These are phyloP conservation scores for Alternaria sp. DNA, from an alignment of 2,329 filamentous ascomycete species.

Conservation along the genomic window DNA sequence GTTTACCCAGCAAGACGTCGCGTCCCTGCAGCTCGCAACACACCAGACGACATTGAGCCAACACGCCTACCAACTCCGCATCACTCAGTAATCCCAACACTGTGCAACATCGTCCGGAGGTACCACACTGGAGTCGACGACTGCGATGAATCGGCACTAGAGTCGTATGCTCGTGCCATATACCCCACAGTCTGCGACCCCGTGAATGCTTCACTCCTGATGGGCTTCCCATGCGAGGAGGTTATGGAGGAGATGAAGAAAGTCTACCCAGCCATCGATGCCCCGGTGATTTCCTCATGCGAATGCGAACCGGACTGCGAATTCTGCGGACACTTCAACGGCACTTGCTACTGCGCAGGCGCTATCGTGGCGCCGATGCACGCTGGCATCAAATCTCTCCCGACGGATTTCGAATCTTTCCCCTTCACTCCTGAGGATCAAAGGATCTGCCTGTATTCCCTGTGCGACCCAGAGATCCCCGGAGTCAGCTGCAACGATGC, in stretches of 20 bases:
- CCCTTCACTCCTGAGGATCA: background rate
- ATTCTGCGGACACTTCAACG: background rate
- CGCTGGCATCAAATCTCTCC: background rate
- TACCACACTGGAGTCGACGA: conserved; percentile 2
- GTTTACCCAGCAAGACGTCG: conserved; percentile 4
- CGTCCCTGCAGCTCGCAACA: background rate
- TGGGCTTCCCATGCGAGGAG: conserved; percentile 7
- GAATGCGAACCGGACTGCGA: background rate
- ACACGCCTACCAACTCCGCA: background rate
- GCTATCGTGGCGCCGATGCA: background rate
- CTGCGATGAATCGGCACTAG: conserved; percentile 2
- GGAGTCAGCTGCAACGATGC: background rate
- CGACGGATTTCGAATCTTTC: background rate
- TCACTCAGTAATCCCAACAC: background rate
- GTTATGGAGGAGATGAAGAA: background rate
- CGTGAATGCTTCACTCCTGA: background rate
- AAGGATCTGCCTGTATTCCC: background rate
- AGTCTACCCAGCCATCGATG: background rate
- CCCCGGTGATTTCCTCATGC: background rate
- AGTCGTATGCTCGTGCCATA: background rate
- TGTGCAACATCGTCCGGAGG: conserved; percentile 5
- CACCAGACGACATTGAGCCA: background rate
- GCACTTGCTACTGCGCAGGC: background rate
- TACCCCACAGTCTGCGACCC: conserved; percentile 8
- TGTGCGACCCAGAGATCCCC: background rate